Conservation (phyloP, 176 grass and related monocot species). For the Rhipidocladum racemiflorum region DNA sequence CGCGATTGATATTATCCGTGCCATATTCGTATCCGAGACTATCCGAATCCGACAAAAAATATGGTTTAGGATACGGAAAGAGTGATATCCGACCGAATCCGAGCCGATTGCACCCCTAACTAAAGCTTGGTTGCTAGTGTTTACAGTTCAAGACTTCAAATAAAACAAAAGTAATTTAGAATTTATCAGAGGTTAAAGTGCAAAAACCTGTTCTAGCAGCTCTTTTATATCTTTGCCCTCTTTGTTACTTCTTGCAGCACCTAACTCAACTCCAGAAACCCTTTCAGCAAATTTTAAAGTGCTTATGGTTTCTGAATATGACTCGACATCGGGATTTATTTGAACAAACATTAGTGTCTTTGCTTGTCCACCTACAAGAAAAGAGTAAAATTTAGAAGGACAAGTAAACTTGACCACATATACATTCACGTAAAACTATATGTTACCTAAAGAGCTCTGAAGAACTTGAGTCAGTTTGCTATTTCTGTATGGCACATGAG, state of each 20-base stretch:
- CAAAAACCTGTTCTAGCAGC: slow-evolving; percentile 76
- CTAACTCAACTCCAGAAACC: slow-evolving; percentile 96
- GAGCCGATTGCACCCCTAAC: no score
- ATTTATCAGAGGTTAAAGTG: not conserved
- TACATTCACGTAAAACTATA: not conserved
- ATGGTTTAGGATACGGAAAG: no score
- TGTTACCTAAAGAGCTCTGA: slow-evolving; percentile 93
- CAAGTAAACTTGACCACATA: not conserved
- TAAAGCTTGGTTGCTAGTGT: not conserved
- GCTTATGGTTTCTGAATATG: slow-evolving; percentile 93
- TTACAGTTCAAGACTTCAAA: not conserved
- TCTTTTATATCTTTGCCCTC: slow-evolving; percentile 99
- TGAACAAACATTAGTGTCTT: slow-evolving; percentile 99
- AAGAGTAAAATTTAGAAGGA: slow-evolving; percentile 6
- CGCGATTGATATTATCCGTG: no score
- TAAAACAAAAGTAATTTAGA: not conserved
- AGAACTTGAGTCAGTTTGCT: slow-evolving; percentile 98
- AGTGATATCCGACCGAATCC: no score
- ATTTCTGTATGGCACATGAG: slow-evolving; percentile 92
- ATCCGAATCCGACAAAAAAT: no score
- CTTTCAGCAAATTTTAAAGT: slow-evolving; percentile 99
- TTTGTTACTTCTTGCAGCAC: slow-evolving; percentile 88
- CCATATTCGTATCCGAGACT: no score
- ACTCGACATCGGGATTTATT: slow-evolving; percentile 84
- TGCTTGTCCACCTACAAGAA: slow-evolving; percentile 81